Percentiles rank a stretch among this genome's conserved stretches.
These are phyloP conservation scores for Escovopsis sp. DNA, from an alignment of 2,329 filamentous ascomycete genomes.

Conservation along the genomic window DNA sequence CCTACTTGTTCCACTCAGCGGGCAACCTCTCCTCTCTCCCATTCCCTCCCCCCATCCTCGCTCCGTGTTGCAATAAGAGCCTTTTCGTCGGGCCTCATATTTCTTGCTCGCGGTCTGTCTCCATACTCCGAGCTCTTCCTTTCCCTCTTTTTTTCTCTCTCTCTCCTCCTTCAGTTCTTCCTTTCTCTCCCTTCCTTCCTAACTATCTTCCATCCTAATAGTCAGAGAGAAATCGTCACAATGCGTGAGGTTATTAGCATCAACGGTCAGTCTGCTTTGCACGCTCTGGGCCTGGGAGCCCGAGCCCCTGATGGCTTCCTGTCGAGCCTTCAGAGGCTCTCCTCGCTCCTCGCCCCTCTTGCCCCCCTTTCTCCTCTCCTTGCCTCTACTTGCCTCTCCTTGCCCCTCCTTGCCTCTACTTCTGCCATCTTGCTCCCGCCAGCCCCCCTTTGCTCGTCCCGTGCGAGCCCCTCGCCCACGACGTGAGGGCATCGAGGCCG, in stretches of 20 bases:
- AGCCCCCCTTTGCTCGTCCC: not conserved
- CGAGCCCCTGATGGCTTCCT: slow-evolving; percentile 8
- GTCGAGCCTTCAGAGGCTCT: no score
- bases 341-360: slow-evolving; percentile 10
- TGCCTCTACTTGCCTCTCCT: no score
- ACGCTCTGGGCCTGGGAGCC: slow-evolving; percentile 2
- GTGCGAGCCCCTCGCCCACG: no score
- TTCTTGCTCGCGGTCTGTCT: slow-evolving; percentile 10
- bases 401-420: slow-evolving; percentile 5
- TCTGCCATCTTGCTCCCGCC: slow-evolving; percentile 8
- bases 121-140: slow-evolving; percentile 11
- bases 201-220: slow-evolving; percentile 2
- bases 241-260: slow-evolving; percentile 99
- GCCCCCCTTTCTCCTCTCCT: not conserved
- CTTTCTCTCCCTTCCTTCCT: slow-evolving; percentile 16
- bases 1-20: slow-evolving; percentile 2
- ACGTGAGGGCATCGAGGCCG: no score
- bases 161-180: slow-evolving; percentile 12
- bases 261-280: slow-evolving; percentile 72
- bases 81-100: slow-evolving; percentile 11
- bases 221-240: slow-evolving; percentile 28
- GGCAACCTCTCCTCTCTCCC: slow-evolving; percentile 10
- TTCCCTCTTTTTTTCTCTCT: slow-evolving; percentile 15
- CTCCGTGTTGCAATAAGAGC: slow-evolving; percentile 8
- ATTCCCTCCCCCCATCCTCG: slow-evolving; percentile 11